A percentile compares a stretch with the other conserved stretches of the same genome.
Conservation (phyloP, 2,329 filamentous ascomycete genomes). For the Venturia effusa region DNA sequence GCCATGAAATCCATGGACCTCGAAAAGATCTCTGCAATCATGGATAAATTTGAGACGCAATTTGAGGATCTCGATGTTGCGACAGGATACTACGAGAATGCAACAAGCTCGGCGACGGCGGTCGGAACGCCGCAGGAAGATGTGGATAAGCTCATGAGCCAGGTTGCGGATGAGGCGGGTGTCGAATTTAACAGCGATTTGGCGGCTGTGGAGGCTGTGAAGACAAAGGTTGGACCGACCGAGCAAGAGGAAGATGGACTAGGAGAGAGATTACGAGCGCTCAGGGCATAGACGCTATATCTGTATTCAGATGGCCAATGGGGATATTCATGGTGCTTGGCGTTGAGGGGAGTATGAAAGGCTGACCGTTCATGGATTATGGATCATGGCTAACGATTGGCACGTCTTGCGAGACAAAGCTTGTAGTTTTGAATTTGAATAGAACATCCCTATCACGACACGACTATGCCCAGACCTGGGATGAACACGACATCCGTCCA, state of each 20-base stretch:
- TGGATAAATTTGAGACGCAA: constrained; percentile 54
- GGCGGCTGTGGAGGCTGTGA: constrained; percentile 42
- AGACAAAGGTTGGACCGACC: constrained; percentile 53
- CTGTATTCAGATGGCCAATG: neutral
- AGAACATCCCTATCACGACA: neutral
- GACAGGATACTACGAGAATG: constrained; percentile 70
- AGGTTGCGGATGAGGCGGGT: constrained; percentile 80
- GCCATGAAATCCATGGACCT: constrained; percentile 55
- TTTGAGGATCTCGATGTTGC: constrained; percentile 42
- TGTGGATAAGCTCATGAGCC: constrained; percentile 73
- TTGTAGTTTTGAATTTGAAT: neutral
- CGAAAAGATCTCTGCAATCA: constrained; percentile 54
- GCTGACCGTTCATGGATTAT: neutral
- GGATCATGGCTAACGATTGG: neutral
- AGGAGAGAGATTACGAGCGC: constrained; percentile 44
- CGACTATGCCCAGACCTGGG: neutral
- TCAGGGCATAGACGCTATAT: constrained; percentile 24
- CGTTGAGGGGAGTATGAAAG: constrained; percentile 3
- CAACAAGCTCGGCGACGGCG: constrained; percentile 67
- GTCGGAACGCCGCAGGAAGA: constrained; percentile 70
- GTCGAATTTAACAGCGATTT: constrained; percentile 73
- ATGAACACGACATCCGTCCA: neutral
- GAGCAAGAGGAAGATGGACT: constrained; percentile 71
- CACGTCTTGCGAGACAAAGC: neutral
- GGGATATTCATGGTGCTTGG: neutral